Percentiles rank a stretch among this genome's conserved stretches.
Evolutionary conservation across 805 yeast genomes (phyloP).

Genomic region (Candida boleticola): DNA sequence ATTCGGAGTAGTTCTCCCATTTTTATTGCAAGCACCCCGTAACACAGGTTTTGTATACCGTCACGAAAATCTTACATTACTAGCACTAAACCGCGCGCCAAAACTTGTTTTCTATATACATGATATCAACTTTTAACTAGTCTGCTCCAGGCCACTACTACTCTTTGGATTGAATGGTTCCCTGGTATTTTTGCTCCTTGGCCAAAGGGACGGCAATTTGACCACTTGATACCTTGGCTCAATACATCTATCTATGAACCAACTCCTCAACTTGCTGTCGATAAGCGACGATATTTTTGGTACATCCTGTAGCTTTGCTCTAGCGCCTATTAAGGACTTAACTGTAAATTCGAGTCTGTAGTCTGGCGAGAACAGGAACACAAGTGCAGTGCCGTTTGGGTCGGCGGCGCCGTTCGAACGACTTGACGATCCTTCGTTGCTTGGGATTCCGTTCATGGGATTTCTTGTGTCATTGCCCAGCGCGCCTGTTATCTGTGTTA

Average conservation of each 20-base stretch:
- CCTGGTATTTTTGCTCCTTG: constrained; percentile 43
- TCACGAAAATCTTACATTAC: too few species aligned
- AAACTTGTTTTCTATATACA: too few species aligned
- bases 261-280: constrained; percentile 75
- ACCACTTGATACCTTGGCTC: constrained; percentile 91
- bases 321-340: constrained; percentile 87
- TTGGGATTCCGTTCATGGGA: constrained; percentile 9
- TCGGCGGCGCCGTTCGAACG: constrained; percentile 14
- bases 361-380: constrained; percentile 90
- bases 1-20: too few species aligned
- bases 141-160: too few species aligned
- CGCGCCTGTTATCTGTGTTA: constrained; percentile 1
- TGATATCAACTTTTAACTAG: too few species aligned
- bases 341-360: constrained; percentile 85
- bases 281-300: constrained; percentile 87
- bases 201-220: constrained; percentile 85
- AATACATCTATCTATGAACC: constrained; percentile 92
- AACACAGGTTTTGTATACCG: too few species aligned
- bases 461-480: not conserved
- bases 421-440: too few species aligned
- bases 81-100: too few species aligned
- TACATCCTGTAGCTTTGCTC: constrained; percentile 87
- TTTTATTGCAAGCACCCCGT: too few species aligned
- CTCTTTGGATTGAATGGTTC: too few species aligned
- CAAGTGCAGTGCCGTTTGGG: constrained; percentile 61